Base-by-base conservation (phyloP, 169 alveolate genomes). In the Plasmodium vivax region DNA sequence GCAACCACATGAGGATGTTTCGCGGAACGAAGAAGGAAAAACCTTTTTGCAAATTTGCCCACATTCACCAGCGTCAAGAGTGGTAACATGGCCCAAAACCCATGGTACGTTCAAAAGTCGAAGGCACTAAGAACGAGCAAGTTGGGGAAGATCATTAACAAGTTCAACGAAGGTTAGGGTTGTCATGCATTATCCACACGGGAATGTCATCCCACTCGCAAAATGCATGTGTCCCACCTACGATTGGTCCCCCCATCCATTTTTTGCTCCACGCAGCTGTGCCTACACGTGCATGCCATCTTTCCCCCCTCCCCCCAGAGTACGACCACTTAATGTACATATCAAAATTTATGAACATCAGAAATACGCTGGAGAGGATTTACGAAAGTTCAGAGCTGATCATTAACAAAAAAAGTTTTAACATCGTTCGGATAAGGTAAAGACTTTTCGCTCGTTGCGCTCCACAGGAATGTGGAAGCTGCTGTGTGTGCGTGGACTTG, bases 81-180 rank as follows among this genome's bases (percentile, higher is more conserved):
- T 71, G 58, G 19, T 85, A 85, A 85, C 30, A 85, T 85, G 93
- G 93, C 93, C 45, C 93, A 85, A 75, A 85, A 85, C 77, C 93
- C 93, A 72, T 85, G 93, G 93, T 75, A 73, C n/a, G 58, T 85
- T 45, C 51, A 73, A 74, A 85, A 85, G 41, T 85, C 84, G 9
- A 85, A 85, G 81, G 84, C 56, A 47, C 47, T 85, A 73, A 41
- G 93, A 72, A 74, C 93, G 51, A 85, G 85, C 72, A 73, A 85
- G 27, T 85, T 85, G 84, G 93, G 79, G 58, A 85, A 85, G 12
- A 36, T 85, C 41, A 85, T 85, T 32, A 85, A 85, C 77, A 85
- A 85, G 72, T 85, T 85, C 68, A 73, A 85, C 12, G 73, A 56
- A 74, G 93, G 93, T 85, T 5, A 74, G 62, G 62, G 27, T 23